These are phyloP conservation scores for Abrus pulchellus DNA, from an alignment of 306 rosid genomes.

Conservation along the genomic window DNA sequence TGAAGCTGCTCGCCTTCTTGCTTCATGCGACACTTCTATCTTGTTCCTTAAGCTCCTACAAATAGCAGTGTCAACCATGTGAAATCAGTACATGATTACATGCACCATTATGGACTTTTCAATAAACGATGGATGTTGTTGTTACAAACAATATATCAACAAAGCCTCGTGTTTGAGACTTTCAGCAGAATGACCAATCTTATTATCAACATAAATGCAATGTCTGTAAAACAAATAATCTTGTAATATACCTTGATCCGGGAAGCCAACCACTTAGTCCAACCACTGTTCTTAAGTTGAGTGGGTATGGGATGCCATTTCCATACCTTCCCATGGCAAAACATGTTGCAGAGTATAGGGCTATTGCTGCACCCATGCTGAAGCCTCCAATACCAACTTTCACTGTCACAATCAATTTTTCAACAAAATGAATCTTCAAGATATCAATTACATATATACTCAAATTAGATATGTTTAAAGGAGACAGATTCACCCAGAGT, in stretches of 20 bases:
- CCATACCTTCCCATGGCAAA: slow-evolving; percentile 87
- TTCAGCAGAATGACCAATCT: slow-evolving; percentile 11
- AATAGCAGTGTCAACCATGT: slow-evolving; percentile 5
- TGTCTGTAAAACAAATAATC: neutral
- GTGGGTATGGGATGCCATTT: slow-evolving; percentile 82
- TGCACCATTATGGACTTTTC: neutral
- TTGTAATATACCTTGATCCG: slow-evolving; percentile 84
- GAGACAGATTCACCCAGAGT: neutral
- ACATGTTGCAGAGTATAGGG: slow-evolving; percentile 96
- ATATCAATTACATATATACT: neutral
- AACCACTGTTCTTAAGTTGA: slow-evolving; percentile 81
- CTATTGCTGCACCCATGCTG: slow-evolving; percentile 99
- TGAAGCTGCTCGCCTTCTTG: slow-evolving; percentile 87
- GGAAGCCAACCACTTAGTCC: slow-evolving; percentile 99
- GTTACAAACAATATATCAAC: neutral
- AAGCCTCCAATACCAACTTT: slow-evolving; percentile 98
- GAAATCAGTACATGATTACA: neutral
- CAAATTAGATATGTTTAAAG: slow-evolving; percentile 13
- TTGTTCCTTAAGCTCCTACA: slow-evolving; percentile 86
- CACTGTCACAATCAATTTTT: slow-evolving; percentile 62
- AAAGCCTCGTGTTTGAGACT: neutral
- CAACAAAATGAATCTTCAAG: slow-evolving; percentile 27
- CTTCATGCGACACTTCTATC: slow-evolving; percentile 85
- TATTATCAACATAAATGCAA: slow-evolving; percentile 11
- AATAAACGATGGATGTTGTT: neutral